phyloP scores from a whole-genome alignment of 805 yeast species.

The Teunomyces stri region DNA sequence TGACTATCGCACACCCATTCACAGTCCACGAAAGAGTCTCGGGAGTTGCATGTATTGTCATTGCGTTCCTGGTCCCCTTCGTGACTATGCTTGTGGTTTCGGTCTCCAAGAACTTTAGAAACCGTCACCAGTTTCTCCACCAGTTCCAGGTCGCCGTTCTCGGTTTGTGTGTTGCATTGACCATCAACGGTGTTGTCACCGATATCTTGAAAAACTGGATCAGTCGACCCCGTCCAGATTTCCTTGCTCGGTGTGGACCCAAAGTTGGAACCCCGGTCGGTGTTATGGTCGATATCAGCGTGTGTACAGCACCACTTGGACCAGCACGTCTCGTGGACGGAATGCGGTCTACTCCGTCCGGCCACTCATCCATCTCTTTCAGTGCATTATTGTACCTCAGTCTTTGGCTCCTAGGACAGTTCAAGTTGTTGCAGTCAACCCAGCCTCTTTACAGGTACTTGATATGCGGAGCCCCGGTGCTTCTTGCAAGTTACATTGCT shows the following conservation, averaged over 20 bases:
- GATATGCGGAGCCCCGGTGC: conserved; percentile 17
- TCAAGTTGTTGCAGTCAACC: conserved; percentile 13
- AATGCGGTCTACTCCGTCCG: conserved; percentile 41
- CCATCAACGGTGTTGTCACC: conserved; percentile 32
- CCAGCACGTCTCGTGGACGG: conserved; percentile 30
- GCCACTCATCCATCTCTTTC: conserved; percentile 37
- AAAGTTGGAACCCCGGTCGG: conserved; percentile 17
- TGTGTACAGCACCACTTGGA: conserved; percentile 35
- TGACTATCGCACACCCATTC: conserved; percentile 37
- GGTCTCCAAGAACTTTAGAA: conserved; percentile 2
- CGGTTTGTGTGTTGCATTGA: conserved; percentile 26
- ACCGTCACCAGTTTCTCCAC: conserved; percentile 15
- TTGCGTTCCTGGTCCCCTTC: conserved; percentile 27
- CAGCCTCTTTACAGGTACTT: conserved; percentile 19
- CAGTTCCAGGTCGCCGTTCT: conserved; percentile 28
- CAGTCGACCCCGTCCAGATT: conserved; percentile 33
- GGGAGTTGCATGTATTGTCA: conserved; percentile 24
- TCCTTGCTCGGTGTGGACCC: conserved; percentile 33
- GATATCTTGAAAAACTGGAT: conserved; percentile 38
- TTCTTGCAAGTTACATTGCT: conserved; percentile 31
- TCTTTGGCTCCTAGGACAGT: conserved; percentile 33
- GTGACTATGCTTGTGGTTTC: conserved; percentile 15
- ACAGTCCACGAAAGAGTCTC: conserved; percentile 32
- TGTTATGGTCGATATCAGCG: conserved; percentile 26
- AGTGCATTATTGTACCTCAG: conserved; percentile 31